Evolutionary conservation across 257 asterid species (phyloP), one percentile per base, ranked within the genome.

Genomic region (Nicotiana obtusifolia): DNA sequence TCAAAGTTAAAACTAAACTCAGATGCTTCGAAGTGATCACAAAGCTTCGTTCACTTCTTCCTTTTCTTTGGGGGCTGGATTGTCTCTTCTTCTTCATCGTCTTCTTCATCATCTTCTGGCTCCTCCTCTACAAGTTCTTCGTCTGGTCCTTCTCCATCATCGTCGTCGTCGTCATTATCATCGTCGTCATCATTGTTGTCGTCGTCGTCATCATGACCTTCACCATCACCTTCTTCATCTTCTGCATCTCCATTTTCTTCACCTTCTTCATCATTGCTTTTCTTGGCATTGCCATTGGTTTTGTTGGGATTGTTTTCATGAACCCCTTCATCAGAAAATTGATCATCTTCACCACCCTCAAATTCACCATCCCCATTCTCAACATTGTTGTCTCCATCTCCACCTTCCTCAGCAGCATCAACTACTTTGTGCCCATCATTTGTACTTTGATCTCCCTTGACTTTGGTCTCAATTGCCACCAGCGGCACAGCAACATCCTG

Each of bases 41-140:
- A 56, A 62, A 33, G 7, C 22, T 17, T 49, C 9, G 77, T 87
- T 91, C 88, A 92, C 93, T 89, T 91, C 91, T 93, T 93, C 84
- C 97, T 90, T 91, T 93, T 93, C 89, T 91, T 93, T 1, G 96
- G 97, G 11, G 97, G 97, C 83, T 91, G 96, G 84, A 90, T 87
- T 33, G 90, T 86, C 88, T 89, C 95, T 4, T 92, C 95, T n/a
- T 90, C 93, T 0, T 91, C 95, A 0, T 92, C 95, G 2, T 85
- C 91, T 2, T 83, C 86, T 11, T 86, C 86, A 0, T 87, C 89
- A 5, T 86, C 88, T 5, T 85, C 91, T 20, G 31, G 88, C 3
- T 17, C 89, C 0, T 11, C 91, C 13, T 83, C 91, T 5, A 82
- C 97, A 13, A 80, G 91, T 0, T 79, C 87, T 0, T 81, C 90